Evolutionary conservation across 2,329 filamentous ascomycete species (phyloP), one percentile per base, ranked within the genome.

Genomic region (Cladosporium oxysporum): DNA sequence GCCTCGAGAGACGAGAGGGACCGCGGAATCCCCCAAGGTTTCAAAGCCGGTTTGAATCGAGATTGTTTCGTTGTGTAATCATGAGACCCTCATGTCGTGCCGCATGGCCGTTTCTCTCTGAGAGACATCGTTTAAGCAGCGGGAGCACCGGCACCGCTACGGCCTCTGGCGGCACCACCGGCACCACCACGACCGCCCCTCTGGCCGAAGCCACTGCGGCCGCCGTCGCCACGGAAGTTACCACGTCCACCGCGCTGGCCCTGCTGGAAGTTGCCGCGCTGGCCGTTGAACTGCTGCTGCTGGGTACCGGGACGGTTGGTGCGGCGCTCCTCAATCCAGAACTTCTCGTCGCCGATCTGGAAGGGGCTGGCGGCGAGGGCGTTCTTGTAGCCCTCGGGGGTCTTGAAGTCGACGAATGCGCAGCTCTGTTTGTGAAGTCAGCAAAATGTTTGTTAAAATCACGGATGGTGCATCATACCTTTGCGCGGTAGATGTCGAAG

Each of bases 381-480:
- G 69, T 91, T 90, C 78, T 92, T 87, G 81, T 96, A 97, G 57
- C 88, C 92, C 64, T 93, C 88, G 26, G 87, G 77, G 57, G 90
- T 91, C 76, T 89, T 90, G 79, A 95, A 99, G 79, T 99, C 95
- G 67, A 97, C 92, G 76, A 98, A 98, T 29, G 95, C 95, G 76
- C 93, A 97, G 85, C 95, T 97, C 94, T 96, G 76, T 31, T 31
- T 21, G 5, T 29, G 11, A 41, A 16, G 49, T 53, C 16, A 62
- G 60, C 26, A n/a, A 62, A 8, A 37, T 8, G 23, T 8, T 33
- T 7, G 18, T 29, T 5, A 11, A 23, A 29, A 14, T 6, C 8
- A 21, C 16, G 23, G 62, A 68, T 29, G 68, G 62, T 44, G 12
- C 49, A 71, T 72, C 81, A 74, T 83, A 97, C 93, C 91, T 97